Conservation (phyloP, 1,284 basidiomycete genomes). For the Uromyces viciae-fabae region DNA sequence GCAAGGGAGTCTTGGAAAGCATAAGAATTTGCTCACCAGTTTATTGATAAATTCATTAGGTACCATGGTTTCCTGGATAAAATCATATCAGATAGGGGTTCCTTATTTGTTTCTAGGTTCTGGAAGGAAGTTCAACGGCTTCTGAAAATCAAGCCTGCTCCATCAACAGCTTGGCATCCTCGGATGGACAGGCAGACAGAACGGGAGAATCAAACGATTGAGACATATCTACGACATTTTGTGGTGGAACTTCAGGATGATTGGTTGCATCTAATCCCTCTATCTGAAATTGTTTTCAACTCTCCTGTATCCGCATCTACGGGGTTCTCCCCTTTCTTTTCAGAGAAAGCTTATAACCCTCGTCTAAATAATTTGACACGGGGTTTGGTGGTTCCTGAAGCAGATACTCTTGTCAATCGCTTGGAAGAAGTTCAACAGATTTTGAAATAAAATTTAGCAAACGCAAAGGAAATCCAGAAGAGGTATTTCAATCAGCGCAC, state of each 20-base stretch:
- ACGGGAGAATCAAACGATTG: slow-evolving; percentile 3
- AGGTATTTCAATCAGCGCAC: not conserved
- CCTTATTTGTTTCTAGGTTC: slow-evolving; percentile 3
- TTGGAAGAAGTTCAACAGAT: not conserved
- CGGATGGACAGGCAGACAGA: slow-evolving; percentile 9
- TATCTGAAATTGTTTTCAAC: slow-evolving; percentile 55
- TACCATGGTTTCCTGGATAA: too few species aligned
- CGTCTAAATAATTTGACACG: slow-evolving; percentile 34
- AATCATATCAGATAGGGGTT: not conserved
- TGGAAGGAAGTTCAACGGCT: not conserved
- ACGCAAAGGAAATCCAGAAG: not conserved
- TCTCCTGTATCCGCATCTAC: slow-evolving; percentile 51
- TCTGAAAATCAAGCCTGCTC: not conserved
- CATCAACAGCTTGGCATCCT: slow-evolving; percentile 16
- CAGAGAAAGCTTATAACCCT: slow-evolving; percentile 56
- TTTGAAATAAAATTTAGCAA: not conserved
- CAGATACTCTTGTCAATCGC: not conserved
- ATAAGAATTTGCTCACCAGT: too few species aligned
- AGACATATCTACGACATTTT: slow-evolving; percentile 50
- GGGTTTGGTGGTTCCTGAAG: not conserved
- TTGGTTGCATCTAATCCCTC: slow-evolving; percentile 45
- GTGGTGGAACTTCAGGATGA: slow-evolving; percentile 43
- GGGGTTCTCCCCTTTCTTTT: slow-evolving; percentile 57
- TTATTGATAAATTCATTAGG: too few species aligned
- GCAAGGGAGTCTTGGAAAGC: too few species aligned